Conservation (phyloP, 192 early-diverging fungal species). For the Coemansia sp. region DNA sequence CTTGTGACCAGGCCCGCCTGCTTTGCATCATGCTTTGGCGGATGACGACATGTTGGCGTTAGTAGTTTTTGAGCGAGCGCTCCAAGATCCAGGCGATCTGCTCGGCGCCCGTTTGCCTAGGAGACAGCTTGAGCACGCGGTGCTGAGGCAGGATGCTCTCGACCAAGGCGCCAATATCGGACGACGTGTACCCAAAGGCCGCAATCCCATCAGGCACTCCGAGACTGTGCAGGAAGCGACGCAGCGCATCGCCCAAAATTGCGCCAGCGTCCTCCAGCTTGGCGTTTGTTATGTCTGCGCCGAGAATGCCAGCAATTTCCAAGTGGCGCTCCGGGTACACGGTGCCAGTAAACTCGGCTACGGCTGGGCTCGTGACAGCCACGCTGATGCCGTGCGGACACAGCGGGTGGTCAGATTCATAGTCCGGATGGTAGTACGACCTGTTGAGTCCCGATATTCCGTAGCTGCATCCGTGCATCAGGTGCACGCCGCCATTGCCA, state of each 20-base stretch:
- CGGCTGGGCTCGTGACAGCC: constrained; percentile 88
- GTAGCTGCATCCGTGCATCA: constrained; percentile 84
- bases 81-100: constrained; percentile 49
- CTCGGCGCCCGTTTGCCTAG: constrained; percentile 53
- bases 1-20: background rate
- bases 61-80: constrained; percentile 54
- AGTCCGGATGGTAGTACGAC: constrained; percentile 80
- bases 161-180: constrained; percentile 74
- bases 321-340: constrained; percentile 86
- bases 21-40: background rate
- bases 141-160: constrained; percentile 90
- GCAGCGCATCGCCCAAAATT: constrained; percentile 74
- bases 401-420: constrained; percentile 74
- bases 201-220: constrained; percentile 84
- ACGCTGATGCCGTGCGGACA: constrained; percentile 85
- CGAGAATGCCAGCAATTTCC: constrained; percentile 78
- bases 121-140: constrained; percentile 91
- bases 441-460: constrained; percentile 88
- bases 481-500: constrained; percentile 88
- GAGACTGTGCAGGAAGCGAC: constrained; percentile 72
- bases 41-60: constrained; percentile 5
- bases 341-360: constrained; percentile 82
- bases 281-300: constrained; percentile 66
- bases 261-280: constrained; percentile 73
- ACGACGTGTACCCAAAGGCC: constrained; percentile 73